A percentile compares a stretch with the other conserved stretches of the same genome.
Conservation (phyloP, 2,329 filamentous ascomycete species). For the Pseudopithomyces maydicus region DNA sequence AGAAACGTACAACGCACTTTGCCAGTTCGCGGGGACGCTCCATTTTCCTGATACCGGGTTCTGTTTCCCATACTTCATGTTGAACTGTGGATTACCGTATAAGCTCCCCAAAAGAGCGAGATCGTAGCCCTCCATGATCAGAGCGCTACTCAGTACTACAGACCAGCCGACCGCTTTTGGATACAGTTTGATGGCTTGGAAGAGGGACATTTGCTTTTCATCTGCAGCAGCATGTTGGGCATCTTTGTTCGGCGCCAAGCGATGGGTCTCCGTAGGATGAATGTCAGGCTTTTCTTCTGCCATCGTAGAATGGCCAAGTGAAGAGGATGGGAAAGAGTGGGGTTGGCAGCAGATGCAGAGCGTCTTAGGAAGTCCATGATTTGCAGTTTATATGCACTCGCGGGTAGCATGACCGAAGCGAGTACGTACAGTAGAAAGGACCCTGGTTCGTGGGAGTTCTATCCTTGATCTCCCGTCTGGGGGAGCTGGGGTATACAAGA, state of each 20-base stretch:
- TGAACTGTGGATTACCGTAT: conserved; percentile 57
- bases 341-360: neutral
- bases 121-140: conserved; percentile 90
- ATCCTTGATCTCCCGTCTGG: no score
- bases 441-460: no score
- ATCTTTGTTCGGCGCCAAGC: conserved; percentile 26
- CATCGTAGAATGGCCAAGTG: conserved; percentile 17
- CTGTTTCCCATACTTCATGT: conserved; percentile 47
- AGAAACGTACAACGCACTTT: conserved; percentile 44
- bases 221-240: conserved; percentile 48
- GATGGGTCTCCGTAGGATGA: conserved; percentile 14
- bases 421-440: no score
- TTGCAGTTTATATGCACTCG: neutral
- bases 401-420: neutral
- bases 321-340: neutral
- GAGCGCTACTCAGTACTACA: conserved; percentile 80
- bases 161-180: conserved; percentile 85
- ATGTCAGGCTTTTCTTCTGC: conserved; percentile 20
- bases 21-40: conserved; percentile 49
- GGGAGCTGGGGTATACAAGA: no score
- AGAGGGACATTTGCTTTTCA: conserved; percentile 58
- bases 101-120: conserved; percentile 79
- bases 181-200: conserved; percentile 78
- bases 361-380: neutral
- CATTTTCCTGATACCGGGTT: conserved; percentile 43